Conservation (phyloP, 2,329 filamentous ascomycete genomes). For the Fusarium begoniae region DNA sequence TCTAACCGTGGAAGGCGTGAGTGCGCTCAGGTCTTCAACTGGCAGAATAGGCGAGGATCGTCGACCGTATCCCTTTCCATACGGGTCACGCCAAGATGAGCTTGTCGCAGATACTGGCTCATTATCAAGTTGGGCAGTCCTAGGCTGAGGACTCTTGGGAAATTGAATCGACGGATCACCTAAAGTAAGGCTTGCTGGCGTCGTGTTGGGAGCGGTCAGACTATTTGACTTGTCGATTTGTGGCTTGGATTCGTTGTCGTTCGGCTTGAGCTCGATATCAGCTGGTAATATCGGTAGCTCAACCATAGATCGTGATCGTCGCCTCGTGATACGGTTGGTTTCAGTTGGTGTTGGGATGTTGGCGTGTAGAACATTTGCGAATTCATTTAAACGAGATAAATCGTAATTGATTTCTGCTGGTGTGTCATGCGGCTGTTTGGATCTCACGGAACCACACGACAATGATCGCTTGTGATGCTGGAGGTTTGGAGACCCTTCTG, state of each 20-base stretch:
- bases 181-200: constrained; percentile 6
- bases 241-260: neutral
- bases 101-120: constrained; percentile 7
- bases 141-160: constrained; percentile 2
- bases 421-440: constrained; percentile 61
- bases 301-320: constrained; percentile 41
- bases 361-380: constrained; percentile 18
- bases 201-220: neutral
- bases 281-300: constrained; percentile 35
- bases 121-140: neutral
- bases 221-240: neutral
- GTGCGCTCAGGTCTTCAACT: constrained; percentile 42
- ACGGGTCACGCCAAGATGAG: constrained; percentile 5
- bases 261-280: constrained; percentile 1
- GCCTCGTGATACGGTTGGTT: constrained; percentile 32
- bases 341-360: constrained; percentile 4
- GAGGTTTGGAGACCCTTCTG: constrained; percentile 49
- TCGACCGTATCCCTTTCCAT: constrained; percentile 40
- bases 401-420: constrained; percentile 53
- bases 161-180: constrained; percentile 7
- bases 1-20: constrained; percentile 48
- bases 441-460: constrained; percentile 58
- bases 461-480: constrained; percentile 58
- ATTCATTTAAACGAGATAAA: constrained; percentile 58
- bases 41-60: constrained; percentile 63